Conservation (phyloP, 805 yeast species). For the Ogataea populi-albae region DNA sequence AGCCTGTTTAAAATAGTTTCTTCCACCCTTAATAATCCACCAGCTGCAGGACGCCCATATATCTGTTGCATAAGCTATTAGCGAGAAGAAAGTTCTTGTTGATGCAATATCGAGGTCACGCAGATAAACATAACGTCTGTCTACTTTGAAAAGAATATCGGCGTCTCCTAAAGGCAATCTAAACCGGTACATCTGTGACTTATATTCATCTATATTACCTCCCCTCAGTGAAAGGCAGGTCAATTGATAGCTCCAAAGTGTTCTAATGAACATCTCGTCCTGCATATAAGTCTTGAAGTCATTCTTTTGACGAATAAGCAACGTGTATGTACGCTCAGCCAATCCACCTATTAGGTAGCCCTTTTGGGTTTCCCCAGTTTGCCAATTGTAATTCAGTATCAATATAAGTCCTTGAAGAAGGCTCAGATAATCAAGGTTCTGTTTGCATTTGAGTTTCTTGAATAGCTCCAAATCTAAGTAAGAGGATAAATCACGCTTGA, state of each 20-base stretch:
- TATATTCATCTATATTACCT: slow-evolving; percentile 8
- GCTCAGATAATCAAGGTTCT: slow-evolving; percentile 9
- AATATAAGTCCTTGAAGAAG: slow-evolving; percentile 14
- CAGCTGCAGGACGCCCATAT: slow-evolving; percentile 18
- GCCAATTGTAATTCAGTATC: slow-evolving; percentile 15
- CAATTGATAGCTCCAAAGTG: slow-evolving; percentile 17
- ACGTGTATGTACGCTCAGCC: slow-evolving; percentile 12
- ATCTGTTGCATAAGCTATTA: slow-evolving; percentile 13
- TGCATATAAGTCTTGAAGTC: slow-evolving; percentile 4
- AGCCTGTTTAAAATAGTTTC: slow-evolving; percentile 7
- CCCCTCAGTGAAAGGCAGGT: slow-evolving; percentile 15
- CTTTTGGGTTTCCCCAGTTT: slow-evolving; percentile 15
- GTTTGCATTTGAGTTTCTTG: slow-evolving; percentile 6
- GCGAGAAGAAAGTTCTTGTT: slow-evolving; percentile 12
- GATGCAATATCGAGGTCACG: slow-evolving; percentile 4
- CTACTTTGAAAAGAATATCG: slow-evolving; percentile 14
- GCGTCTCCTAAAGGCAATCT: slow-evolving; percentile 13
- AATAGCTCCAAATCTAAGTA: slow-evolving; percentile 9
- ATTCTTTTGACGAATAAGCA: slow-evolving; percentile 8
- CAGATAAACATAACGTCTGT: slow-evolving; percentile 3
- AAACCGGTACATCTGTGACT: slow-evolving; percentile 6
- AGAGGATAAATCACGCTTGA: neutral
- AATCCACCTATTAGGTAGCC: slow-evolving; percentile 18
- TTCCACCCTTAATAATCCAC: slow-evolving; percentile 13
- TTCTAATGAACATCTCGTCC: slow-evolving; percentile 13